Conservation (phyloP, 2,329 filamentous ascomycete genomes). For the Sphaerulina musiva region DNA sequence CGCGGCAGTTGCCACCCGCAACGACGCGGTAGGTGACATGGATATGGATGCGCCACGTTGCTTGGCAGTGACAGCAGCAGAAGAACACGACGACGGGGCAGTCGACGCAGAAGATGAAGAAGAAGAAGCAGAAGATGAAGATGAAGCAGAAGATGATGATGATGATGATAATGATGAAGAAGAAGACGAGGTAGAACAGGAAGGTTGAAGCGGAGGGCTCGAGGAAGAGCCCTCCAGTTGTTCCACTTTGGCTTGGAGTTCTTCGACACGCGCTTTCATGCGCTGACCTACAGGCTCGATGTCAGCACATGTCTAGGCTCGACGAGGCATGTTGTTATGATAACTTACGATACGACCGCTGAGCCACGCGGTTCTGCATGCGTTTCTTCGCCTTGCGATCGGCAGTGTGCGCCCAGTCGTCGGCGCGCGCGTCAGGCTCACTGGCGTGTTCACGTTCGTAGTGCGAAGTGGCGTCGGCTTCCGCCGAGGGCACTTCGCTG, state of each 20-base stretch:
- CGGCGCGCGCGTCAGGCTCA: not conserved
- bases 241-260: slow-evolving; percentile 4
- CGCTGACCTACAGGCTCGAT: not conserved
- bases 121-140: no score
- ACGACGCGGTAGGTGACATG: not conserved
- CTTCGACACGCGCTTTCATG: slow-evolving; percentile 6
- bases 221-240: not conserved
- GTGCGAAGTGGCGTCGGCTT: not conserved
- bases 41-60: not conserved
- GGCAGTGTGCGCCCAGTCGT: slow-evolving; percentile 1
- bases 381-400: slow-evolving; percentile 7
- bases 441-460: no score
- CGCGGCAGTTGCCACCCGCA: not conserved
- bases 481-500: not conserved
- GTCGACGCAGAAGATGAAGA: no score
- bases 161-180: no score
- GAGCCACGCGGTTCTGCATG: slow-evolving; percentile 6
- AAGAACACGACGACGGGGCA: no score
- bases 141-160: no score
- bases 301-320: not conserved
- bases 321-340: not conserved
- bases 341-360: slow-evolving; percentile 3
- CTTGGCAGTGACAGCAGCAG: no score
- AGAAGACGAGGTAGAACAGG: no score
- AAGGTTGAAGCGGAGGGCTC: no score